Base-by-base conservation (phyloP, 192 early-diverging fungal genomes). In the Umbelopsis ramanniana region DNA sequence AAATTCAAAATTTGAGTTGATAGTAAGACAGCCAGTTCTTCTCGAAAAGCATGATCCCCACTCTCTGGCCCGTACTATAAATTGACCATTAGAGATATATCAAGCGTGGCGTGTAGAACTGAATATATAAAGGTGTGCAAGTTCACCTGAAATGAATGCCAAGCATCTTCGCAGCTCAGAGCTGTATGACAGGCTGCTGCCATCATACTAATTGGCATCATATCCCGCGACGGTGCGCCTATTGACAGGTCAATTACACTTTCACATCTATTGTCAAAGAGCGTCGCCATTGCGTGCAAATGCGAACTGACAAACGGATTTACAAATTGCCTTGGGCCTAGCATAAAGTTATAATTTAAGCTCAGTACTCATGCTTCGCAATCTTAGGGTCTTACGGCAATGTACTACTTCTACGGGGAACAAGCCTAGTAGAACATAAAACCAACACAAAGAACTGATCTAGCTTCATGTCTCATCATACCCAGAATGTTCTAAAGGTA, bases 1-100 rank as follows among this genome's bases (percentile, higher is more conserved):
- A 23, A 69, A 24, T 29, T 67, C 72, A 23, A 69, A 24, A 0
- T 12, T 67, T 79, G 66, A 15, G 46, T 29, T 3, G 74, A 57
- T n/a, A 79, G 21, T 21, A 79, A 72, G 15, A 40, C 2, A 54
- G 78, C 70, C 17, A 79, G 47, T 19, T 53, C 43, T 22, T 71
- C 38, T 19, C 45, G 52, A 52, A 76, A 72, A 6, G 46, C 47
- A 7, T 9, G 17, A 14, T 46, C 46, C 2, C 78, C 78, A 3
- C 23, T 29, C 60, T 75, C 71, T 46, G 66, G 40, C 6, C 66
- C 74, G 66, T 79, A 79, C 78, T 79, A 10, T 46, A 33, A 6
- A 57, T 0, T 57, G 26, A 10, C 22, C 26, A 26, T 22, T 14
- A 4, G 6, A 11, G 24, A 12, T 29, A 29, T 3, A 3, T 29